phyloP scores from a whole-genome alignment of 192 early-diverging fungal genomes.

The Coemansia reversa region DNA sequence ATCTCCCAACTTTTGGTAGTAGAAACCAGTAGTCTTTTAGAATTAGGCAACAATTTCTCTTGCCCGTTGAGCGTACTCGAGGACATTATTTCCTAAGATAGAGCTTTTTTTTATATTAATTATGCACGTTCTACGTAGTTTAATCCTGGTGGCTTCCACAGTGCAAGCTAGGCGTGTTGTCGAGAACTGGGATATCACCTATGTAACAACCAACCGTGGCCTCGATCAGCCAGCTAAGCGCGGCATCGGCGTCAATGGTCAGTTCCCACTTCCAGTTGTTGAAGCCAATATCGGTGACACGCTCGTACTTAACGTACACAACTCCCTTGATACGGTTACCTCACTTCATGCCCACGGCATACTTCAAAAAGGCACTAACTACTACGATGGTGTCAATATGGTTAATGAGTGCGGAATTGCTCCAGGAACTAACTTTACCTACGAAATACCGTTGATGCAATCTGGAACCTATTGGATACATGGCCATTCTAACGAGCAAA shows the following conservation, averaged over 20 bases:
- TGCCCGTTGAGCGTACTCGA: constrained; percentile 15
- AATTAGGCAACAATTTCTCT: constrained; percentile 3
- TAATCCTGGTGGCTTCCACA: not conserved
- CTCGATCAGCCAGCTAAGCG: constrained; percentile 24
- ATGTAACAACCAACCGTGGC: constrained; percentile 30
- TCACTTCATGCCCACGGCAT: constrained; percentile 75
- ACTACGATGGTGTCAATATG: constrained; percentile 67
- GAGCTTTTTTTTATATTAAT: not conserved
- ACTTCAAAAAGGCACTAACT: constrained; percentile 64
- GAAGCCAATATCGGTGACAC: constrained; percentile 29
- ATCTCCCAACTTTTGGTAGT: too few species aligned
- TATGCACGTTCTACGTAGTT: not conserved
- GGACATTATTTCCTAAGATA: not conserved
- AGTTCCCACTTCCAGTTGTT: constrained; percentile 30
- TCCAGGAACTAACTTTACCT: constrained; percentile 63
- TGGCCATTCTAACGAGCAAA: constrained; percentile 66
- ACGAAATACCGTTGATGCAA: constrained; percentile 63
- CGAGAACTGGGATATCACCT: constrained; percentile 36
- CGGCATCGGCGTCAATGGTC: constrained; percentile 29
- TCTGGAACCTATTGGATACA: constrained; percentile 85
- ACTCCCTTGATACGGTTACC: constrained; percentile 61
- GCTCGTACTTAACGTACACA: constrained; percentile 48
- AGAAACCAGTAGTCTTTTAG: too few species aligned
- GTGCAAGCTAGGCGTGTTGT: constrained; percentile 24
- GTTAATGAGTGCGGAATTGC: constrained; percentile 76